phyloP scores from a whole-genome alignment of 257 asterid species.

The Solanum okadae region DNA sequence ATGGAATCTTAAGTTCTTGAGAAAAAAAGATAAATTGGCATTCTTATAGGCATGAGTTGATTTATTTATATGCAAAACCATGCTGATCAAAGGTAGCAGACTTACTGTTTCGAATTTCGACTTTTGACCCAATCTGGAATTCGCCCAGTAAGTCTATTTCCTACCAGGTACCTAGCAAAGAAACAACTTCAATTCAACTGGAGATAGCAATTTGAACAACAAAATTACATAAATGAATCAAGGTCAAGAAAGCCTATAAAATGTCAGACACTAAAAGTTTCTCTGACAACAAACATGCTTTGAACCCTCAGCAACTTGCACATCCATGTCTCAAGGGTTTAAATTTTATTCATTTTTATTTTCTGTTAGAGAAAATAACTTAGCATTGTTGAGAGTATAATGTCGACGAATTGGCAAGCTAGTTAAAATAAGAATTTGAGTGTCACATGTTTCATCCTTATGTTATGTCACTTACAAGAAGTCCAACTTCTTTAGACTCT shows the following conservation, averaged over 20 bases:
- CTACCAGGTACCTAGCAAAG: constrained; percentile 28
- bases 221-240: background rate
- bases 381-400: background rate
- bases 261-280: background rate
- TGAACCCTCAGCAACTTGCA: background rate
- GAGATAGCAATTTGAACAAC: background rate
- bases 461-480: constrained; percentile 16
- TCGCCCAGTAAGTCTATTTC: constrained; percentile 39
- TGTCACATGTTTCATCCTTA: background rate
- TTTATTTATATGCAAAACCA: background rate
- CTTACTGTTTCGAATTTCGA: constrained; percentile 20
- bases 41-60: background rate
- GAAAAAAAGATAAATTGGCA: background rate
- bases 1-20: background rate
- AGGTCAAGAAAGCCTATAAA: background rate
- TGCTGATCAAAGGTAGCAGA: background rate
- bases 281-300: background rate
- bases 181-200: background rate
- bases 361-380: background rate
- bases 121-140: constrained; percentile 25
- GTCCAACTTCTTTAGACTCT: background rate
- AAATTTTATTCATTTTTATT: background rate
- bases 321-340: background rate
- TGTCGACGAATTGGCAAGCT: background rate
- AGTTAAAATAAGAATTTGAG: background rate